phyloP scores from a whole-genome alignment of 441 rosid species.

The Gossypium gossypioides region DNA sequence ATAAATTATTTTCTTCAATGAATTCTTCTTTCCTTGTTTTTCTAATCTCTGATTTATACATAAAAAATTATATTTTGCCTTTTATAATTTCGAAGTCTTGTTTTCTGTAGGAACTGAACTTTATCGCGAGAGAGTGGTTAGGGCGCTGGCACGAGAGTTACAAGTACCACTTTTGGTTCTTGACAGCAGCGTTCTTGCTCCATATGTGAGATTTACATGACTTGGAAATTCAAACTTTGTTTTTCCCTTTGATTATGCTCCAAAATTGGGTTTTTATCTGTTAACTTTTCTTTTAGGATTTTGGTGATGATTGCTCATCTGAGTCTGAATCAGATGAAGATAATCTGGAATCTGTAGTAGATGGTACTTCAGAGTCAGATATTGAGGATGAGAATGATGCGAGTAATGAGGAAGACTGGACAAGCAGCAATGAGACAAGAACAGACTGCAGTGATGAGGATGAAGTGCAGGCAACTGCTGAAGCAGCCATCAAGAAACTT shows the following conservation, averaged over 20 bases:
- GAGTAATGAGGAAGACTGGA: constrained; percentile 62
- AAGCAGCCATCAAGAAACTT: constrained; percentile 71
- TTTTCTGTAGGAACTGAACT: constrained; percentile 71
- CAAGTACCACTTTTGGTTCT: constrained; percentile 81
- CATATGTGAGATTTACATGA: constrained; percentile 60
- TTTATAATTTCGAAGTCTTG: constrained; percentile 13
- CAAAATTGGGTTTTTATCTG: constrained; percentile 9
- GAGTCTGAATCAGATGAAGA: constrained; percentile 70
- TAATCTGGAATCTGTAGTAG: constrained; percentile 45
- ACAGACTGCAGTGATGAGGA: constrained; percentile 65
- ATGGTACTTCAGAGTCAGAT: constrained; percentile 70
- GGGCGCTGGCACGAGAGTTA: constrained; percentile 79
- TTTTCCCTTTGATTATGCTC: constrained; percentile 9
- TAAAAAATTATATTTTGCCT: constrained; percentile 7
- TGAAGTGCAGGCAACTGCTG: constrained; percentile 59
- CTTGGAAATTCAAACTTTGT: not conserved
- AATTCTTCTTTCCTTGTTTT: not conserved
- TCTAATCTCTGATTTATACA: not conserved
- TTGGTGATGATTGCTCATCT: constrained; percentile 53
- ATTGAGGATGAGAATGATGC: constrained; percentile 71
- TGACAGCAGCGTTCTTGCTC: constrained; percentile 82
- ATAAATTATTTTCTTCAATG: not conserved
- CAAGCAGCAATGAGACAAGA: constrained; percentile 51
- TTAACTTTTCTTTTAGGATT: constrained; percentile 46
- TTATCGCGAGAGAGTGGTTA: constrained; percentile 81